Conservation (phyloP, 352 stramenopile genomes). For the Globisporangium sylvaticum region DNA sequence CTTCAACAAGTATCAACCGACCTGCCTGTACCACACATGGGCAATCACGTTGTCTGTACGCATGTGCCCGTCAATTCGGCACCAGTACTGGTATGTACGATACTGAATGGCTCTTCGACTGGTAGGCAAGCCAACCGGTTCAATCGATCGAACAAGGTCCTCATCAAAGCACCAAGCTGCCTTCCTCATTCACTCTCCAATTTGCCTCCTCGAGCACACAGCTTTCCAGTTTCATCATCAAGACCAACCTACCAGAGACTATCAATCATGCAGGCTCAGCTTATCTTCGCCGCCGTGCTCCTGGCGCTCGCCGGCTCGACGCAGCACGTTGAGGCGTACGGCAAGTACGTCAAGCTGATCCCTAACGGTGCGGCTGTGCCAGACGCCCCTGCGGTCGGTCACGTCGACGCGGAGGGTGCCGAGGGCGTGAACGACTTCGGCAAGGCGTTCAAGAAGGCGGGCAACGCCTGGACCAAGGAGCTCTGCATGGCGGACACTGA, state of each 20-base stretch:
- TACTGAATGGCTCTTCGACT: slow-evolving; percentile 4
- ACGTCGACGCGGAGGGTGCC: slow-evolving; percentile 38
- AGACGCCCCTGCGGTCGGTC: slow-evolving; percentile 41
- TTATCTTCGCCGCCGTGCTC: slow-evolving; percentile 8
- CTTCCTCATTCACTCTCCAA: not conserved
- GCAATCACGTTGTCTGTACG: not conserved
- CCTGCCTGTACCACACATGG: not conserved
- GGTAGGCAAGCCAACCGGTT: not conserved
- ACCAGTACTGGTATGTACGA: not conserved
- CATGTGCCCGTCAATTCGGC: not conserved
- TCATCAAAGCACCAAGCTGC: not conserved
- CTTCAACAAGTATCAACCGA: not conserved
- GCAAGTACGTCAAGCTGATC: slow-evolving; percentile 41
- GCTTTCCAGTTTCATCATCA: not conserved
- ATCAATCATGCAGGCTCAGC: slow-evolving; percentile 7
- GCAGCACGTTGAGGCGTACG: slow-evolving; percentile 22
- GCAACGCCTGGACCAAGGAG: slow-evolving; percentile 37
- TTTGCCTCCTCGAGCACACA: not conserved
- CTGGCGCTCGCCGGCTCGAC: slow-evolving; percentile 10
- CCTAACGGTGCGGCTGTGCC: slow-evolving; percentile 59
- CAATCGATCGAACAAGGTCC: not conserved
- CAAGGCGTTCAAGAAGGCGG: slow-evolving; percentile 45
- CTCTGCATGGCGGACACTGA: slow-evolving; percentile 74
- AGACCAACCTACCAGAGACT: not conserved
- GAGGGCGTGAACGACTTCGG: slow-evolving; percentile 66